phyloP scores from a whole-genome alignment of 129 eudicot genomes.

The sunflower (Helianthus annuus) region DNA sequence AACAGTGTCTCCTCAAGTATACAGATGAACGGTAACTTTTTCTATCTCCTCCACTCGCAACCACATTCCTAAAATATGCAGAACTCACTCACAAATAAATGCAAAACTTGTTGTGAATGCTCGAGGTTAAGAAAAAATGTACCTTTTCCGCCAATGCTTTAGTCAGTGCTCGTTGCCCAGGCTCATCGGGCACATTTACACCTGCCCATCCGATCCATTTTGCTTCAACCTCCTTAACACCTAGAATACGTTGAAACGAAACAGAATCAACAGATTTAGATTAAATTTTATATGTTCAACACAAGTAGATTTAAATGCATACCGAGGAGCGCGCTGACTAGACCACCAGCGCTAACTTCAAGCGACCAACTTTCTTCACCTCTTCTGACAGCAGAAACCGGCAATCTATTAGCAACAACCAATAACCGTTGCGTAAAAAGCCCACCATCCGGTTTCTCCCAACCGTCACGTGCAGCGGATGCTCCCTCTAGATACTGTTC shows the following conservation, averaged over 20 bases:
- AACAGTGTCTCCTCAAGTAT: too few relatives aligned
- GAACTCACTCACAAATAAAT: too few relatives aligned
- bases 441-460: slow-evolving; percentile 69
- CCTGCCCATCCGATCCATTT: slow-evolving; percentile 99
- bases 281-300: not conserved
- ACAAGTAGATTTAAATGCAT: slow-evolving; percentile 12
- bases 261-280: not conserved
- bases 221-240: slow-evolving; percentile 96
- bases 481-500: slow-evolving; percentile 68
- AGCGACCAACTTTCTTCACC: slow-evolving; percentile 88
- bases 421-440: slow-evolving; percentile 68
- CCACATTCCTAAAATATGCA: too few relatives aligned
- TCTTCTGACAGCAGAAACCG: slow-evolving; percentile 81
- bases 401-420: slow-evolving; percentile 93
- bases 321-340: slow-evolving; percentile 94
- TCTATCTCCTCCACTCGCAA: too few relatives aligned
- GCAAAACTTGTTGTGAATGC: too few relatives aligned
- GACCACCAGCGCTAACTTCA: slow-evolving; percentile 92
- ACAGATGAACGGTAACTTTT: too few relatives aligned
- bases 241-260: slow-evolving; percentile 37
- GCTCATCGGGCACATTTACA: slow-evolving; percentile 95
- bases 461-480: slow-evolving; percentile 57
- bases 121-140: slow-evolving; percentile 4
- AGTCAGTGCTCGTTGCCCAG: slow-evolving; percentile 81
- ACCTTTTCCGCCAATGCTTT: slow-evolving; percentile 93